A percentile compares a stretch with the other conserved stretches of the same genome.
phyloP scores from a whole-genome alignment of 2,329 filamentous ascomycete species.

The Ophidiomyces ophidiicola region DNA sequence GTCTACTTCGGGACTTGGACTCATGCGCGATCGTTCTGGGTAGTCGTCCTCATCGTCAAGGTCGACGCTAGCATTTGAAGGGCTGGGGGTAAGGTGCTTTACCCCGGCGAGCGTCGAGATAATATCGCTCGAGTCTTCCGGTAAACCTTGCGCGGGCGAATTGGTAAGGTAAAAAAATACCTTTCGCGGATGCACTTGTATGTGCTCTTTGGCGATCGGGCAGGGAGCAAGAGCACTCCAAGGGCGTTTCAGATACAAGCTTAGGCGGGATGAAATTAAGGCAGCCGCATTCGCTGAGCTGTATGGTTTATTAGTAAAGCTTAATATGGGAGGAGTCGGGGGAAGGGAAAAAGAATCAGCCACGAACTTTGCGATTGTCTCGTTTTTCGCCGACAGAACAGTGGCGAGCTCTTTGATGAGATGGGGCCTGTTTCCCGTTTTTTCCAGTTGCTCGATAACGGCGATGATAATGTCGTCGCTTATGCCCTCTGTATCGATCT shows the following conservation, averaged over 20 bases:
- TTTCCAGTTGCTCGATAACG: slow-evolving; percentile 76
- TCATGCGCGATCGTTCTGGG: slow-evolving; percentile 54
- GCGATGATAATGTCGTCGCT: slow-evolving; percentile 92
- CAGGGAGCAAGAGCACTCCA: slow-evolving; percentile 70
- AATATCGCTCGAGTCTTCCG: slow-evolving; percentile 48
- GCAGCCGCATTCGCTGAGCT: slow-evolving; percentile 94
- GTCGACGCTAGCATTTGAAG: slow-evolving; percentile 54
- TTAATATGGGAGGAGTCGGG: slow-evolving; percentile 15
- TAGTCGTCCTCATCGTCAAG: slow-evolving; percentile 44
- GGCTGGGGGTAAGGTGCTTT: slow-evolving; percentile 67
- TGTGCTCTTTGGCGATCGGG: slow-evolving; percentile 83
- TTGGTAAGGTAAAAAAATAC: slow-evolving; percentile 95
- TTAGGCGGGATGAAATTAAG: slow-evolving; percentile 84
- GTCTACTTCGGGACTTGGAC: slow-evolving; percentile 86
- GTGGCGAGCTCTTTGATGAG: slow-evolving; percentile 85
- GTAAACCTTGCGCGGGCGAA: slow-evolving; percentile 69
- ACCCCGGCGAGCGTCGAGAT: slow-evolving; percentile 39
- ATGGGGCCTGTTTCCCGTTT: slow-evolving; percentile 82
- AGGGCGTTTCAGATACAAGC: slow-evolving; percentile 76
- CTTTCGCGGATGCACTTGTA: slow-evolving; percentile 81
- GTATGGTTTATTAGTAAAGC: slow-evolving; percentile 21
- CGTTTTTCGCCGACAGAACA: slow-evolving; percentile 61
- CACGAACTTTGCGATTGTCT: slow-evolving; percentile 82
- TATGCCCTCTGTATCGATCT: slow-evolving; percentile 69
- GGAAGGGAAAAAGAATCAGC: slow-evolving; percentile 8